Evolutionary conservation across 2,329 filamentous ascomycete species (phyloP).

Genomic region (Apiospora pterosperma): DNA sequence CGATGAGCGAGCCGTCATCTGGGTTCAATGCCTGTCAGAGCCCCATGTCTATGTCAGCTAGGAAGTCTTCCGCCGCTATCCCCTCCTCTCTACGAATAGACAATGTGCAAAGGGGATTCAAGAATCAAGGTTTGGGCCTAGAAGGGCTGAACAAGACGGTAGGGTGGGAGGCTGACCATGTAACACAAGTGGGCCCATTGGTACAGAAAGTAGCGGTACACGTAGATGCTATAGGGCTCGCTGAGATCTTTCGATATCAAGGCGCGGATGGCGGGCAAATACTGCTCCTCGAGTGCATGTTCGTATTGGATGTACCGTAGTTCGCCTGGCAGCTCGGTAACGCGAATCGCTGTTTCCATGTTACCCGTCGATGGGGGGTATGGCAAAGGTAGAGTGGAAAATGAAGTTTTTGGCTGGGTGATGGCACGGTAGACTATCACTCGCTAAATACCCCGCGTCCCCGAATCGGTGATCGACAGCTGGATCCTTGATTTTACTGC

Average conservation of each 20-base stretch:
- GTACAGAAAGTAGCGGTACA: slow-evolving; percentile 96
- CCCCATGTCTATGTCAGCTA: not conserved
- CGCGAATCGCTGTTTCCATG: not conserved
- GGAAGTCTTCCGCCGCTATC: not conserved
- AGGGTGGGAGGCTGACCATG: slow-evolving; percentile 57
- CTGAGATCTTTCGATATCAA: slow-evolving; percentile 95
- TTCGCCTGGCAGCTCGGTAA: slow-evolving; percentile 38
- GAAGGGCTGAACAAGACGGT: not conserved
- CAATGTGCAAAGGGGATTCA: not conserved
- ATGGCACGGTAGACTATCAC: not conserved
- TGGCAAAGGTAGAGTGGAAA: not conserved
- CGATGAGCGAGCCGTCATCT: slow-evolving; percentile 64
- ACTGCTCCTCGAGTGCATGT: slow-evolving; percentile 55
- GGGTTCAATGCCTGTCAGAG: slow-evolving; percentile 55
- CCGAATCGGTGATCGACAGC: not conserved
- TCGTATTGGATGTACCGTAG: slow-evolving; percentile 61
- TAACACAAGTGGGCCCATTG: slow-evolving; percentile 98
- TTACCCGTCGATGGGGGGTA: not conserved
- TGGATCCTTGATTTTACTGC: not conserved
- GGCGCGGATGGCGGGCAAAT: slow-evolving; percentile 83
- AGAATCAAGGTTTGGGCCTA: not conserved
- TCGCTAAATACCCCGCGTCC: not conserved
- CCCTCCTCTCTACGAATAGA: not conserved
- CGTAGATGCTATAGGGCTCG: slow-evolving; percentile 98
- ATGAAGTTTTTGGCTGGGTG: not conserved